Base-by-base conservation (phyloP, 371 early-diverging fungal genomes). In the Rhizopus arrhizus region DNA sequence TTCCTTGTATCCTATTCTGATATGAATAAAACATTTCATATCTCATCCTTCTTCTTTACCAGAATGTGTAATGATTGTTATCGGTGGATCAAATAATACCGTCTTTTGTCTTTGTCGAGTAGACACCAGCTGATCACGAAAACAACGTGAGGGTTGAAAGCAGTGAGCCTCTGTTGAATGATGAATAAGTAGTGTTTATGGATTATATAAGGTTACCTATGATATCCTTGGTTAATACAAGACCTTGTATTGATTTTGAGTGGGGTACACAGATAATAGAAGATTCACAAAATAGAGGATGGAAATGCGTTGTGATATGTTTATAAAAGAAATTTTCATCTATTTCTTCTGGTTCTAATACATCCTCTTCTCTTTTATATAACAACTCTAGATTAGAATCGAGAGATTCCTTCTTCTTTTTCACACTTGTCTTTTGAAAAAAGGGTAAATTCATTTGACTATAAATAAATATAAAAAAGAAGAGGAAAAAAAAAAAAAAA, bases 91-190 rank as follows among this genome's bases (percentile, higher is more conserved):
- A 53, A 84, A 73, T 35, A 73, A 66, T 32, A 86, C 77, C 7
- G 80, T 81, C 49, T 84, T 86, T 16, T 80, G 63, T n/a, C 52
- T 62, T 59, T 68, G 80, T 53, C 80, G 81, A 4, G 81, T 66
- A 15, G 83, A 74, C 60, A 78, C 77, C 46, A 62, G 84, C 67
- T 86, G 86, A 29, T 75, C 83, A 49, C 70, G 75, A 53, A 72
- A 86, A 62, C 82, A 86, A 31, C 85, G 86, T 45, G 86, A 86
- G 0, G 79, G 75, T 28, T 72, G 81, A 66, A 82, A 79, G 32
- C 80, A 80, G 62, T 86, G 86, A 9, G 85, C 75, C 32, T 86
- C 86, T 86, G 75, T 15, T 34, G 16, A 58, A 22, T 38, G 29
- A 36, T 29, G 35, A 32, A 38, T 52, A 48, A 33, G 8, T 8